Percentiles rank a stretch among this genome's conserved stretches.
phyloP scores from a whole-genome alignment of 768 basidiomycete genomes.

The Tulasnella sp. region DNA sequence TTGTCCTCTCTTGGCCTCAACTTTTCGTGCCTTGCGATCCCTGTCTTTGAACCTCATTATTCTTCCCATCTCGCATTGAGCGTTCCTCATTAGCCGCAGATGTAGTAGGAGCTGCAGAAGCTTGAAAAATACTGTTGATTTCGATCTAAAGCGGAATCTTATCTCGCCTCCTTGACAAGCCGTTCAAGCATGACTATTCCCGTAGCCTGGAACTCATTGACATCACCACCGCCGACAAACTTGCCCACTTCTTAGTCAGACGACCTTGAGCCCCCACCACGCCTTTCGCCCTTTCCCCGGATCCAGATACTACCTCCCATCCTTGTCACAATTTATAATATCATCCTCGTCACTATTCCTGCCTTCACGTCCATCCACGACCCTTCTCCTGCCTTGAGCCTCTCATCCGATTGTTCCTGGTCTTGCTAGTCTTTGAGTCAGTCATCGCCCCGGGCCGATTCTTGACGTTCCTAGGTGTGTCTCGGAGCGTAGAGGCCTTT shows the following conservation, averaged over 20 bases:
- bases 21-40: no score
- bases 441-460: slow-evolving; percentile 16
- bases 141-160: no score
- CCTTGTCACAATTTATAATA: slow-evolving; percentile 8
- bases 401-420: slow-evolving; percentile 7
- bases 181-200: slow-evolving; percentile 17
- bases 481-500: slow-evolving; percentile 82
- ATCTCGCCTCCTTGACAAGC: neutral
- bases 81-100: no score
- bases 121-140: no score
- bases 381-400: neutral
- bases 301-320: slow-evolving; percentile 30
- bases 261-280: slow-evolving; percentile 77
- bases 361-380: no score
- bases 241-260: slow-evolving; percentile 69
- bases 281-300: slow-evolving; percentile 76
- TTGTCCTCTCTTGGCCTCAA: no score
- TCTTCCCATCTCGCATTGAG: no score
- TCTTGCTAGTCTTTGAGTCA: slow-evolving; percentile 17
- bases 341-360: no score
- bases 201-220: slow-evolving; percentile 62
- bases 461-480: slow-evolving; percentile 49
- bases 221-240: slow-evolving; percentile 41
- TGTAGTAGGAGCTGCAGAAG: no score
- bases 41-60: no score